A percentile compares a stretch with the other conserved stretches of the same genome.
phyloP scores from a whole-genome alignment of 495 filamentous ascomycete genomes.

The Chlorociboria aeruginascens region DNA sequence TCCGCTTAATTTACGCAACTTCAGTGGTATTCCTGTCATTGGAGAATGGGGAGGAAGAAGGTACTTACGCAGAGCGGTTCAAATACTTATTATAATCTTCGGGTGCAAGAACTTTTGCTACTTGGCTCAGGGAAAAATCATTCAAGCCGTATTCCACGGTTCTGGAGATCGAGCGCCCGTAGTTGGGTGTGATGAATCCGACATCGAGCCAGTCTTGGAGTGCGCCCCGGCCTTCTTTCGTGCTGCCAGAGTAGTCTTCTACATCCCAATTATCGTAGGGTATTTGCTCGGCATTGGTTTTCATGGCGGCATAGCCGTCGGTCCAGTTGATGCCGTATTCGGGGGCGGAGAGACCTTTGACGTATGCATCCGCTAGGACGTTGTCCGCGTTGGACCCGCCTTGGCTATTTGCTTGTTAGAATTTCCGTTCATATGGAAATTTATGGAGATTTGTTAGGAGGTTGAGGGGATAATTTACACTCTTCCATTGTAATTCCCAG shows the following conservation, averaged over 20 bases:
- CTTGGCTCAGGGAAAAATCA: conserved; percentile 58
- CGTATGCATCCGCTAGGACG: conserved; percentile 52
- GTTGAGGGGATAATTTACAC: background rate
- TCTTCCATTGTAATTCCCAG: conserved; percentile 47
- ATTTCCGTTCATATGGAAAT: no score
- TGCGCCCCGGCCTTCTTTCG: conserved; percentile 50
- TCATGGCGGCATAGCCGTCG: conserved; percentile 56
- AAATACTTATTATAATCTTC: conserved; percentile 48
- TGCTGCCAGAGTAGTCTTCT: conserved; percentile 42
- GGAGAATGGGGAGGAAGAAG: conserved; percentile 45
- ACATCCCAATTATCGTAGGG: conserved; percentile 28
- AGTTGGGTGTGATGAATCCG: conserved; percentile 52
- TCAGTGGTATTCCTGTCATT: conserved; percentile 41
- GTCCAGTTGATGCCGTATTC: conserved; percentile 49
- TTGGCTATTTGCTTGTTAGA: conserved; percentile 39
- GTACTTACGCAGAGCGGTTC: conserved; percentile 49
- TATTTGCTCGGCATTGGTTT: conserved; percentile 64
- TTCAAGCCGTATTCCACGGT: conserved; percentile 70
- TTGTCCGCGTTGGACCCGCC: conserved; percentile 70
- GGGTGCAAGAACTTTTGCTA: conserved; percentile 38
- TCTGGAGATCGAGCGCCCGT: conserved; percentile 54
- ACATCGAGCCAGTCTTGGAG: conserved; percentile 54
- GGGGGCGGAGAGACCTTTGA: conserved; percentile 46
- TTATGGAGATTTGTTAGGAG: background rate
- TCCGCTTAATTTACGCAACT: conserved; percentile 22